A percentile compares a stretch with the other conserved stretches of the same genome.
These are phyloP conservation scores for Pythium coloratum DNA, from an alignment of 352 stramenopile species.

Conservation along the genomic window DNA sequence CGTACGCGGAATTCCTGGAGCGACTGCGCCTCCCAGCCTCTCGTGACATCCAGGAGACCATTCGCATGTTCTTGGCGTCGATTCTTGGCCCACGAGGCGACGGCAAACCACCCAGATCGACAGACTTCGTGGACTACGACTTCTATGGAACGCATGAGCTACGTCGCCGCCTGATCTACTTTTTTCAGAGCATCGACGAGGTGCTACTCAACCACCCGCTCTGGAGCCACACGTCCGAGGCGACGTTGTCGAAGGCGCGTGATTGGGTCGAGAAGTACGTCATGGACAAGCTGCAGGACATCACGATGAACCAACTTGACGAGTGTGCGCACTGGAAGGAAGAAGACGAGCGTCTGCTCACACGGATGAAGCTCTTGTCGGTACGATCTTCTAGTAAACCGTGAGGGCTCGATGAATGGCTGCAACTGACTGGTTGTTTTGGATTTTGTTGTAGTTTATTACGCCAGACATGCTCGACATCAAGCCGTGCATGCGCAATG, in stretches of 20 bases:
- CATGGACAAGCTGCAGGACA: constrained; percentile 86
- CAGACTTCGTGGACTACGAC: constrained; percentile 77
- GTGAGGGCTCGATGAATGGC: not conserved
- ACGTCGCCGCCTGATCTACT: constrained; percentile 56
- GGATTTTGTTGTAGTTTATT: constrained; percentile 47
- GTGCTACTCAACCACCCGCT: constrained; percentile 50
- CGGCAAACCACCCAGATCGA: constrained; percentile 57
- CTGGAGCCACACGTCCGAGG: constrained; percentile 68
- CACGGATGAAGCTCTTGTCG: constrained; percentile 82
- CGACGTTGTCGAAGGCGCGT: constrained; percentile 58
- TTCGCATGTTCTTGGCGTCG: constrained; percentile 76
- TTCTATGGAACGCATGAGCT: constrained; percentile 82
- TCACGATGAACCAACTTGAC: constrained; percentile 72
- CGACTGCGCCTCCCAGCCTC: constrained; percentile 69
- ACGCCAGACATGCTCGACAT: constrained; percentile 90
- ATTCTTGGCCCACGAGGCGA: constrained; percentile 78
- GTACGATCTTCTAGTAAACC: constrained; percentile 30
- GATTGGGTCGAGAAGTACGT: constrained; percentile 92
- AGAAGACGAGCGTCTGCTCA: constrained; percentile 72
- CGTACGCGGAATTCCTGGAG: constrained; percentile 80
- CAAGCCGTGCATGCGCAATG: constrained; percentile 87
- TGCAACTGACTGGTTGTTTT: not conserved
- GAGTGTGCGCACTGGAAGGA: constrained; percentile 65
- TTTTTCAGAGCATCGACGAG: constrained; percentile 77
- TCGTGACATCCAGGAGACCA: constrained; percentile 67